Percentiles rank a stretch among this genome's conserved stretches.
Conservation (phyloP, 2,329 filamentous ascomycete genomes). For the Talaromyces rugulosus region DNA sequence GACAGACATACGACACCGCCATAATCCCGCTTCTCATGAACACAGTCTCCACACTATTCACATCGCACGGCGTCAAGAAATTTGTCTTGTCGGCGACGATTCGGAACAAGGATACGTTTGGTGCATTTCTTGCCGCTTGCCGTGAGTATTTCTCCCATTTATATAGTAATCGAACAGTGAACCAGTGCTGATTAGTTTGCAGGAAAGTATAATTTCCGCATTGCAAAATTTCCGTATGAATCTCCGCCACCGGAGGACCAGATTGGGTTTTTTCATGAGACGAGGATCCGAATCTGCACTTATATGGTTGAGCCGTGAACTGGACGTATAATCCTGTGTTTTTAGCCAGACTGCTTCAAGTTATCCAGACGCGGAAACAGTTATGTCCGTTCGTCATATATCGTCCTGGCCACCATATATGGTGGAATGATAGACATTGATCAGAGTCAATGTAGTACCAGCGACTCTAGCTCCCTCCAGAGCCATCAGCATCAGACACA, state of each 20-base stretch:
- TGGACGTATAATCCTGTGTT: neutral
- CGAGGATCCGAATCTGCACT: conserved; percentile 33
- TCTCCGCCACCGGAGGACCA: conserved; percentile 42
- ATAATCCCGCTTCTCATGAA: conserved; percentile 55
- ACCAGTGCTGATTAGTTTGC: neutral
- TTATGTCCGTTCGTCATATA: neutral
- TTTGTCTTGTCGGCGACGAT: conserved; percentile 60
- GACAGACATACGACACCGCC: conserved; percentile 58
- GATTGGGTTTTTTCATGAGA: conserved; percentile 46
- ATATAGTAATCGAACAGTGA: neutral
- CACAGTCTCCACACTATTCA: conserved; percentile 54
- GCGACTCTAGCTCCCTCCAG: neutral
- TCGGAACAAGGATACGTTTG: conserved; percentile 59
- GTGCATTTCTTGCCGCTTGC: conserved; percentile 55
- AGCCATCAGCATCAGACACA: neutral
- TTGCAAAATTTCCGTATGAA: conserved; percentile 37
- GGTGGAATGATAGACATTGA: neutral
- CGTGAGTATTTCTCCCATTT: conserved; percentile 40
- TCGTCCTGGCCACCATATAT: neutral
- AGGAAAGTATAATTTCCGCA: conserved; percentile 32
- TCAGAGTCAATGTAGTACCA: neutral
- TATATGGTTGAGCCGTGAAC: conserved; percentile 26
- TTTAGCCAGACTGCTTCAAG: no score
- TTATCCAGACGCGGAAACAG: neutral
- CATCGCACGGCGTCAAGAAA: conserved; percentile 46